These are phyloP conservation scores for Lecanoromycetidae sp. DNA, from an alignment of 2,329 filamentous ascomycete species.

Conservation along the genomic window DNA sequence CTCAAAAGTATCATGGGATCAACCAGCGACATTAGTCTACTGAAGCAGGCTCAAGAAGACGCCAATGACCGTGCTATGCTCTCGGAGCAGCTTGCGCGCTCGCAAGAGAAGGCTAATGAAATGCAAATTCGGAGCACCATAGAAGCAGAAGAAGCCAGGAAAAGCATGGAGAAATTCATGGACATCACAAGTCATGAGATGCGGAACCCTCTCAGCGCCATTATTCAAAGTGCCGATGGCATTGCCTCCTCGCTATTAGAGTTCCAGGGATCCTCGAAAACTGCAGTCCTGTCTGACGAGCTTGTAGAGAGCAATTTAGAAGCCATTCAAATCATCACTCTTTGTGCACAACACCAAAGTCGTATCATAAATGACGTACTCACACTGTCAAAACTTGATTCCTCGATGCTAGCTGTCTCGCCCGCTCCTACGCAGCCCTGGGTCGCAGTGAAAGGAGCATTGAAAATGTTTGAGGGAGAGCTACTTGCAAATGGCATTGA, in stretches of 20 bases:
- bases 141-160: constrained; percentile 69
- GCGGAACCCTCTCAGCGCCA: constrained; percentile 46
- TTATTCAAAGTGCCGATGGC: constrained; percentile 47
- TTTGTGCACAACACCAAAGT: constrained; percentile 48
- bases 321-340: constrained; percentile 44
- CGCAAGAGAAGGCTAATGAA: background rate
- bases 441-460: constrained; percentile 39
- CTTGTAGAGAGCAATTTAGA: constrained; percentile 40
- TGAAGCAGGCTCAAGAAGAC: constrained; percentile 65
- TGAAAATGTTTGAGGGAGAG: constrained; percentile 50
- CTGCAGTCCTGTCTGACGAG: constrained; percentile 19
- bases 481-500: constrained; percentile 44
- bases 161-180: constrained; percentile 69
- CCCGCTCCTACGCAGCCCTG: constrained; percentile 42
- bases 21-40: constrained; percentile 72
- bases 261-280: constrained; percentile 24
- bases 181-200: constrained; percentile 54
- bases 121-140: constrained; percentile 59
- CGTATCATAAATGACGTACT: constrained; percentile 39
- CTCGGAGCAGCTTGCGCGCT: background rate
- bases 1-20: constrained; percentile 43
- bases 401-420: constrained; percentile 44
- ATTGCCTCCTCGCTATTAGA: constrained; percentile 35
- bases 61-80: background rate
- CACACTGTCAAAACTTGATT: constrained; percentile 42